Percentiles rank a stretch among this genome's conserved stretches.
Evolutionary conservation across 2,329 filamentous ascomycete genomes (phyloP).

Genomic region (Lecanicillium sp.): DNA sequence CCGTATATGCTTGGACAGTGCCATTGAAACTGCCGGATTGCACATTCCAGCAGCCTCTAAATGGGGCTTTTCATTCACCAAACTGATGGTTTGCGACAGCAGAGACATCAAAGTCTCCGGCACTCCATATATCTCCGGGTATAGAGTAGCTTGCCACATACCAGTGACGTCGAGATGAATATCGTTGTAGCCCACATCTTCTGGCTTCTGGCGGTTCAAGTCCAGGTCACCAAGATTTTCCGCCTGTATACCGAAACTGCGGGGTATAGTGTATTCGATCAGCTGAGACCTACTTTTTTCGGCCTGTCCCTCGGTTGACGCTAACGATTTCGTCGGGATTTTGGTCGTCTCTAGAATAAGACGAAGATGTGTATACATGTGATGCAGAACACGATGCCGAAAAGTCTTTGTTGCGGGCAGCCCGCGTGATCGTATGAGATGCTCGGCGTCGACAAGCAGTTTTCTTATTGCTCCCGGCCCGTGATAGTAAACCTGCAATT

Average conservation of each 20-base stretch:
- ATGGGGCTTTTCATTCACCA: conserved; percentile 32
- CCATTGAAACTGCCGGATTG: conserved; percentile 17
- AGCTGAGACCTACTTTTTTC: not conserved
- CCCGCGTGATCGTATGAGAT: conserved; percentile 31
- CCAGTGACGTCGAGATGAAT: conserved; percentile 34
- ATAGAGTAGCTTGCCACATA: conserved; percentile 30
- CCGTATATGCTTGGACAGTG: conserved; percentile 20
- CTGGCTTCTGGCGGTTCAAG: conserved; percentile 20
- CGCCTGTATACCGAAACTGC: conserved; percentile 21
- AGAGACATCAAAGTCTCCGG: conserved; percentile 32
- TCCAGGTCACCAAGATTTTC: conserved; percentile 20
- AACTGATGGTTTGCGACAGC: conserved; percentile 31
- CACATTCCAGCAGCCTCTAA: conserved; percentile 15
- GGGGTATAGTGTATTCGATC: conserved; percentile 1
- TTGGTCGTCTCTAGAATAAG: conserved; percentile 34
- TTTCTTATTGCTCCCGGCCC: conserved; percentile 3
- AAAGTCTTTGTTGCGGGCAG: conserved; percentile 30
- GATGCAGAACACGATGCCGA: conserved; percentile 34
- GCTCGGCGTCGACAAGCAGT: conserved; percentile 32
- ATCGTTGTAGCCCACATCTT: conserved; percentile 34
- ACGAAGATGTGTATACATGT: conserved; percentile 37
- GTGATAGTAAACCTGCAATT: conserved; percentile 2
- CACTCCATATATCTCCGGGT: conserved; percentile 36
- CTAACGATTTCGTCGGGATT: not conserved
- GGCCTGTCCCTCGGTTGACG: not conserved